Base-by-base conservation (phyloP, 495 filamentous ascomycete species). In the Trichoderma erinaceum region DNA sequence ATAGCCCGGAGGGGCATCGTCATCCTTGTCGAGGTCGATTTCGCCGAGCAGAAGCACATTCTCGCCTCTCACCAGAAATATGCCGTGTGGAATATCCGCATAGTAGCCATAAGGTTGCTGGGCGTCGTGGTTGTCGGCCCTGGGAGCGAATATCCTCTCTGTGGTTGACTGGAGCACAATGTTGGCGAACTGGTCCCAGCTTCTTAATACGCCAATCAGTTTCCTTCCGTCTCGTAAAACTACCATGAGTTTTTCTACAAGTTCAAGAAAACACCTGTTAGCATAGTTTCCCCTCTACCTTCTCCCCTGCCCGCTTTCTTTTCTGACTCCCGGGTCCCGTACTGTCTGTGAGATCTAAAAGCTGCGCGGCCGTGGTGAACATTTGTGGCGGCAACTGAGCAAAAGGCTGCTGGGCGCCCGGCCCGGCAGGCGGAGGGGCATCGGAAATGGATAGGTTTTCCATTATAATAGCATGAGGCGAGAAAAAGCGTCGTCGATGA, bases 151-250 rank as follows among this genome's bases (percentile, higher is more conserved):
- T 67, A 97, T 83, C 16, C 94, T 83, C 78, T 99, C 95, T 71
- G 90, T 82, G 10, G 94, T 96, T 69, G 92, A 92, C 75, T 97
- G 93, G 66, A 99, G 86, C 46, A 97, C 92, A 56, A 99, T 83
- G 78, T 99, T 99, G 63, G 93, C 93, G 75, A 97, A 97, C 77
- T 99, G 95, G 79, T 99, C 95, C 93, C 96, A 99, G 74, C 92
- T 97, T 71, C 95, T 83, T 72, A 99, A 79, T 13, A 98, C 91
- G 23, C 95, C 95, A 65, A 95, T 91, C 69, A 97, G 81, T 78
- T 97, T 97, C 68, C 93, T 86, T 46, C 96, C 95, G 78, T 99
- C 95, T 67, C 95, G 88, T 66, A 99, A 84, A 12, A 92, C 86
- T 58, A 98, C 83, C 73, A 97, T 84, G 43, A 99, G 86, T 78